Evolutionary conservation across 169 alveolate species (phyloP).

Genomic region (Plasmodium chabaudi): DNA sequence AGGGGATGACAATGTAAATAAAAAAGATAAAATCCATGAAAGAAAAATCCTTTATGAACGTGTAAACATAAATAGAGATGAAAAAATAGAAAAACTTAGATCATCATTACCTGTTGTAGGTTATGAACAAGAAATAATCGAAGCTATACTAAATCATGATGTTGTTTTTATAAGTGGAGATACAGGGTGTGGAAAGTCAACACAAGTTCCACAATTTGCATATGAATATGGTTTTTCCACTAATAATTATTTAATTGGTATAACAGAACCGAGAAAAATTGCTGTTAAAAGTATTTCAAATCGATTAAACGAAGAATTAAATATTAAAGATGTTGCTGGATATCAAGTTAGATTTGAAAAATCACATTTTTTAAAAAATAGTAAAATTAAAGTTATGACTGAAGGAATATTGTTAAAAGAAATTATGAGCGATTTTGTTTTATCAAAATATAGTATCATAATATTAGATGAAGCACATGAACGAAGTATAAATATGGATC

Average conservation of each 20-base stretch:
- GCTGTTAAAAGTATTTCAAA: constrained; percentile 87
- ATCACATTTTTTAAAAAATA: constrained; percentile 83
- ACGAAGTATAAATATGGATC: constrained; percentile 98
- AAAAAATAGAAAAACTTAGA: constrained; percentile 84
- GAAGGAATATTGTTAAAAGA: constrained; percentile 99
- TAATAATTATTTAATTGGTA: constrained; percentile 85
- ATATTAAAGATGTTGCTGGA: constrained; percentile 78
- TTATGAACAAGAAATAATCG: constrained; percentile 94
- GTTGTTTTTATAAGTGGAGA: constrained; percentile 97
- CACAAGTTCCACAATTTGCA: constrained; percentile 96
- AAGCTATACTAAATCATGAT: constrained; percentile 91
- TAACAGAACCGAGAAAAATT: constrained; percentile 98
- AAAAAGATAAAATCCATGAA: background rate
- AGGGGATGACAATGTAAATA: background rate
- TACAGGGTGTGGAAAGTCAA: constrained; percentile 99
- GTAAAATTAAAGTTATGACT: constrained; percentile 97
- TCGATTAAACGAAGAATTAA: constrained; percentile 84
- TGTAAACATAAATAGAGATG: constrained; percentile 78
- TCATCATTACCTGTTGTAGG: constrained; percentile 89
- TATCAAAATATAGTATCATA: constrained; percentile 95
- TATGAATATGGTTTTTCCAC: constrained; percentile 94
- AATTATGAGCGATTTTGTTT: constrained; percentile 90
- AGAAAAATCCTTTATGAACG: constrained; percentile 69
- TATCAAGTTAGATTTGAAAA: constrained; percentile 90
- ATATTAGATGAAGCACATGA: constrained; percentile 99